Percentiles rank a stretch among this genome's conserved stretches.
These are phyloP conservation scores for Xerocomellus chrysenteron DNA, from an alignment of 768 basidiomycete genomes.

Conservation along the genomic window DNA sequence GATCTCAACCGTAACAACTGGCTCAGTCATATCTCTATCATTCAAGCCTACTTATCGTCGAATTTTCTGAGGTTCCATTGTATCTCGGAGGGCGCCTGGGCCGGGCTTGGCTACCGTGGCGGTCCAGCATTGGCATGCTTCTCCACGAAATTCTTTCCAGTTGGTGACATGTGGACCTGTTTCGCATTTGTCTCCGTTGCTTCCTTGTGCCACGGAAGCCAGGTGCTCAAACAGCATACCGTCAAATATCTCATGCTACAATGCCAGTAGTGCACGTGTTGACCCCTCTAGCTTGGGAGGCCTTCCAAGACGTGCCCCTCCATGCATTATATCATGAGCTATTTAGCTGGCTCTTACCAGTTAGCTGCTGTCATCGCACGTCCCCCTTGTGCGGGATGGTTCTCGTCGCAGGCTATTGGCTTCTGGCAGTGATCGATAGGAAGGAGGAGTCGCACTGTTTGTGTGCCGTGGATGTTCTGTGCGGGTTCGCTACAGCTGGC, in stretches of 20 bases:
- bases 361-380: background rate
- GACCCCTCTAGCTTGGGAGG: background rate
- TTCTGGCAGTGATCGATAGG: background rate
- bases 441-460: background rate
- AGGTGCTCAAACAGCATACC: background rate
- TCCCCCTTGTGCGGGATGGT: background rate
- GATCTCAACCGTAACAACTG: no score
- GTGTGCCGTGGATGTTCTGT: background rate
- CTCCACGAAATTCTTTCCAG: background rate
- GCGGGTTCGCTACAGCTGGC: background rate
- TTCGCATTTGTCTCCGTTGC: background rate
- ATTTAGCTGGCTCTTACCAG: background rate
- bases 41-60: background rate
- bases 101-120: background rate
- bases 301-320: background rate
- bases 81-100: background rate
- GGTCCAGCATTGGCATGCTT: background rate
- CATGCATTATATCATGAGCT: conserved; percentile 15
- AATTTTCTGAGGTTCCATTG: background rate
- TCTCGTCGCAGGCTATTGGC: background rate
- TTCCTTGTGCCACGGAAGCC: background rate
- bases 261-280: background rate
- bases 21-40: background rate
- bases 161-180: background rate
- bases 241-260: conserved; percentile 14